Conservation (phyloP, 2,329 filamentous ascomycete species). For the Alternaria triticina region DNA sequence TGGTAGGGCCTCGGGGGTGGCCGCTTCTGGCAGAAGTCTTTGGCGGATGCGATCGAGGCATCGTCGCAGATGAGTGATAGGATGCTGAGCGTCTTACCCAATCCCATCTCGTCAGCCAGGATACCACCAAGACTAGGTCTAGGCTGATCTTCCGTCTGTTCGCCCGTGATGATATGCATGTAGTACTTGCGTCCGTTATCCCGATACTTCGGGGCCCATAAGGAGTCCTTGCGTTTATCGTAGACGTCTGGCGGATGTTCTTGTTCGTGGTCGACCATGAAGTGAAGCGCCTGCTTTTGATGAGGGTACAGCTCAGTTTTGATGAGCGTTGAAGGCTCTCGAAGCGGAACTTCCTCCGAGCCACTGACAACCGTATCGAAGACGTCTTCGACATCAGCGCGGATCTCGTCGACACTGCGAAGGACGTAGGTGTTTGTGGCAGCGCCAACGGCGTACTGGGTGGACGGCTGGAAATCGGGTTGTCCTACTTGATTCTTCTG, state of each 20-base stretch:
- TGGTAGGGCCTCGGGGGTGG: constrained; percentile 48
- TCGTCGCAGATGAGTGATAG: constrained; percentile 73
- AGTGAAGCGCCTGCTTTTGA: constrained; percentile 88
- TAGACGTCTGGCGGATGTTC: constrained; percentile 66
- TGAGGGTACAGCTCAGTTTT: constrained; percentile 76
- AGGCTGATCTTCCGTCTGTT: constrained; percentile 43
- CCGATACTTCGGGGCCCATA: constrained; percentile 73
- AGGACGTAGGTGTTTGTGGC: constrained; percentile 23
- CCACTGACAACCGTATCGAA: constrained; percentile 83
- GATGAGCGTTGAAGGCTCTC: constrained; percentile 69
- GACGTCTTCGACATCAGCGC: constrained; percentile 81
- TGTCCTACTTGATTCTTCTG: constrained; percentile 21
- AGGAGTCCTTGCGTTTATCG: constrained; percentile 70
- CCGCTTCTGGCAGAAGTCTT: constrained; percentile 63
- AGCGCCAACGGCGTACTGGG: constrained; percentile 12
- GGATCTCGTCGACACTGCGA: constrained; percentile 75
- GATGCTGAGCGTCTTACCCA: constrained; percentile 72
- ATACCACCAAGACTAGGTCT: constrained; percentile 52
- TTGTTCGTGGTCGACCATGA: constrained; percentile 81
- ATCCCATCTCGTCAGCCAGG: constrained; percentile 59
- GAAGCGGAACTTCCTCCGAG: constrained; percentile 73
- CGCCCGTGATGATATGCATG: constrained; percentile 83
- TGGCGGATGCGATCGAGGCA: constrained; percentile 65
- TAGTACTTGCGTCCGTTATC: constrained; percentile 68
- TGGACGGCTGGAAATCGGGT: constrained; percentile 18